Base-by-base conservation (phyloP, 345 rosid genomes). In the Gossypium arboreum region DNA sequence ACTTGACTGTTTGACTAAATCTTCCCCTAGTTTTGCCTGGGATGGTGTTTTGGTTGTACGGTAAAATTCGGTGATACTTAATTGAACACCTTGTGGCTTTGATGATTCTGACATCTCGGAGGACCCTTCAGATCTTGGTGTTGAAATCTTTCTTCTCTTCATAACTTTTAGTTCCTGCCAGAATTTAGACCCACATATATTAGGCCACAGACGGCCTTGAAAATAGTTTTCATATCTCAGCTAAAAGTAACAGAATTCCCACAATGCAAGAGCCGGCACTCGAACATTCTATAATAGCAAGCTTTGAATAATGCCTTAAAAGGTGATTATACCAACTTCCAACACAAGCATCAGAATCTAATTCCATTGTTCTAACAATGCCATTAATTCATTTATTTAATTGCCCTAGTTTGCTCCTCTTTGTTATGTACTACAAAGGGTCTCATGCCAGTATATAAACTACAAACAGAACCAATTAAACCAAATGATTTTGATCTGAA, bases 1-100 rank as follows among this genome's bases (percentile, higher is more conserved):
- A 54, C 13, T 27, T 25, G 63, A 62, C 66, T 52, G 41, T 70
- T 73, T 76, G 73, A 79, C 54, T 29, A 9, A 41, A 57, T 73
- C 82, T 64, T 81, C 86, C 66, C 71, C 88, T 72, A 71, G 71
- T 58, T 87, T 79, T 44, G 47, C 77, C 56, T 63, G 78, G 59
- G 75, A 9, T 18, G 79, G 79, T 59, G 73, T 79, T 83, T 91
- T 93, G 70, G 85, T 67, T 45, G 96, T 87, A 7, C 89, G 89
- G 83, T 87, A 95, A 86, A 93, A 93, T 75, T 89, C 89, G 1
- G 89, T 92, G 9, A 95, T 86, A 24, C 84, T 91, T 39, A 79
- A 84, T 55, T 93, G 99, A 45, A 83, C 79, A 66, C 85, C 90
- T 79, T 68, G 78, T 60, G 88, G 75, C 79, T 84, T 84, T 60